Evolutionary conservation across 1,284 basidiomycete species (phyloP), one percentile per base, ranked within the genome.

Genomic region (Papiliotrema laurentii): DNA sequence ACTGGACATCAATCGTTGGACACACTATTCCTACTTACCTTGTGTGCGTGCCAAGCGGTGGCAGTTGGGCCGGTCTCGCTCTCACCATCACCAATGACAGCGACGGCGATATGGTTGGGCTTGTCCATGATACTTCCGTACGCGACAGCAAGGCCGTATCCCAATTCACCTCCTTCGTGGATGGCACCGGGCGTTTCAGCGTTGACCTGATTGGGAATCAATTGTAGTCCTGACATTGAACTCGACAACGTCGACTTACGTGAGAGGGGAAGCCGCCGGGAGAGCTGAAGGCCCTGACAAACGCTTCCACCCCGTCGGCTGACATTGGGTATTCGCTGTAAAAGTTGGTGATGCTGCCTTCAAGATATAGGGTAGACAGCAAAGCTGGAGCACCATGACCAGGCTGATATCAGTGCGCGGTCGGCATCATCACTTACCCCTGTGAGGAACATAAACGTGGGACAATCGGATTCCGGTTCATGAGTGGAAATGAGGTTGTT

Each of bases 91-190:
- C 89, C 90, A 19, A 93, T 76, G 31, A 93, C 78, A 54, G 83
- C 87, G 40, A 84, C 79, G 16, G 85, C 81, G 57, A 92, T 80
- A 19, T 89, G 81, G 63, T 92, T 80, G 9, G 89, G 89, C 53
- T 87, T 85, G 72, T 93, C 90, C 86, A 93, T 89, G 58, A 89
- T 72, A 45, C 63, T 60, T 31, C 87, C 87, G 60, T 87, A 92
- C 0, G 88, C 81, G 10, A 89, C 88, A 30, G 83, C 79, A 35
- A 93, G 81, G 0, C 89, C 87, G 60, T 90, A 90, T 14, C 88
- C 89, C n/a, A 91, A 80, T 69, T 92, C 89, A 31, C 89, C 79
- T 49, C 90, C 90, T 73, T 94, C 90, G 61, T 93, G 90, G 55
- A 93, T 90, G 3, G 82, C 78, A 6, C 90, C 89, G 19, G 89